Evolutionary conservation across 495 filamentous ascomycete species (phyloP).

Genomic region (Lophium mytilinum): DNA sequence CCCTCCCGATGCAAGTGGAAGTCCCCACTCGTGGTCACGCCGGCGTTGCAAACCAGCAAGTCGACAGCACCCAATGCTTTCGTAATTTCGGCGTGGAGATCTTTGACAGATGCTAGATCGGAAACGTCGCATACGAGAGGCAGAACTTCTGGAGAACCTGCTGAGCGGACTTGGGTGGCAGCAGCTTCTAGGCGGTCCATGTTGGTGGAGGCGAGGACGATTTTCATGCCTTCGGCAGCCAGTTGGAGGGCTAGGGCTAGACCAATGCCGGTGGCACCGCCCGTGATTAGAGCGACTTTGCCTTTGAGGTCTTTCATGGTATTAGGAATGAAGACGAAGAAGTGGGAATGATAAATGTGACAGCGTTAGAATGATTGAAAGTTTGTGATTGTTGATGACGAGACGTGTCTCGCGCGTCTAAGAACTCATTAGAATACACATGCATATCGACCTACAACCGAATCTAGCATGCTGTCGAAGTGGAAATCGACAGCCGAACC

Average conservation of each 20-base stretch:
- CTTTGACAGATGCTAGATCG: slow-evolving; percentile 6
- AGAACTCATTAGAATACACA: no score
- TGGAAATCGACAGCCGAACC: no score
- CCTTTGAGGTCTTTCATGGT: slow-evolving; percentile 15
- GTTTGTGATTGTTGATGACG: no score
- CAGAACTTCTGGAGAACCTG: slow-evolving; percentile 8
- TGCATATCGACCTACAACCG: no score
- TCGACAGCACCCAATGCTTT: slow-evolving; percentile 10
- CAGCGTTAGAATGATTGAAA: no score
- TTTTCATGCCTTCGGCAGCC: slow-evolving; percentile 8
- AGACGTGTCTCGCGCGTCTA: no score
- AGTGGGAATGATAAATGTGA: no score
- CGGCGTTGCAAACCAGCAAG: slow-evolving; percentile 12
- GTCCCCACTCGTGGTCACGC: slow-evolving; percentile 10
- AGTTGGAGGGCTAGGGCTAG: slow-evolving; percentile 12
- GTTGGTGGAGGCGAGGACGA: slow-evolving; percentile 11
- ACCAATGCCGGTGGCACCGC: slow-evolving; percentile 17
- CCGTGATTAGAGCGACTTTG: slow-evolving; percentile 16
- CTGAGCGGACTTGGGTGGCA: slow-evolving; percentile 4
- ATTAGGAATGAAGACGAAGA: neutral
- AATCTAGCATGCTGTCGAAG: no score
- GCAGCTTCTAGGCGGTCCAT: slow-evolving; percentile 6
- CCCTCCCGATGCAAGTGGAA: slow-evolving; percentile 8
- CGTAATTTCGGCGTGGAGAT: slow-evolving; percentile 6
- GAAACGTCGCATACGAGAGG: slow-evolving; percentile 15